A percentile compares a stretch with the other conserved stretches of the same genome.
Conservation (phyloP, 169 alveolate species). For the Eimeria necatrix region DNA sequence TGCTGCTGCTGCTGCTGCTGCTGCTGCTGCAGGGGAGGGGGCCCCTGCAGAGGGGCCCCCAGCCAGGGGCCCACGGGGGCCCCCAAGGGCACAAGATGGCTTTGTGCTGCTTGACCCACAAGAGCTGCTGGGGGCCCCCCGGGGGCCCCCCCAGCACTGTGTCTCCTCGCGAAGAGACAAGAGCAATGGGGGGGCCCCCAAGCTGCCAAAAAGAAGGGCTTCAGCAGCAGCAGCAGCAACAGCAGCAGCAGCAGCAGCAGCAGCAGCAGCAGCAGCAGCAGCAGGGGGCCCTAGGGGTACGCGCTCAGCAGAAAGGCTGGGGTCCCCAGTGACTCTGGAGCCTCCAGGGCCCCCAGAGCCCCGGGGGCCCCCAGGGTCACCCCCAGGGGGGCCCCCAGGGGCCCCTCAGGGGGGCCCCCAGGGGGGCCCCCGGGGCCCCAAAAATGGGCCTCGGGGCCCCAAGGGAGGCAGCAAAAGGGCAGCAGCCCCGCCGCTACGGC, state of each 20-base stretch:
- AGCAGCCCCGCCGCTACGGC: too few relatives aligned
- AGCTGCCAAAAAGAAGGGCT: neutral
- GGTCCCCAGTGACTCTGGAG: neutral
- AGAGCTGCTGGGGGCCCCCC: neutral
- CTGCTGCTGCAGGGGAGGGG: too few relatives aligned
- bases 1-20: neutral
- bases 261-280: constrained; percentile 17
- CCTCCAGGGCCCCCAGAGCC: neutral
- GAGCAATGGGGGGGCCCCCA: neutral
- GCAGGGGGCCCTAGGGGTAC: too few relatives aligned
- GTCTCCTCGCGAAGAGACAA: neutral
- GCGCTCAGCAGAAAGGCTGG: neutral
- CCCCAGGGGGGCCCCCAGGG: neutral
- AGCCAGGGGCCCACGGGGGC: too few relatives aligned
- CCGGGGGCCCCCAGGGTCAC: neutral
- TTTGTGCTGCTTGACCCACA: neutral
- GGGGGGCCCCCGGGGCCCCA: too few relatives aligned
- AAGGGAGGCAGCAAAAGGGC: too few relatives aligned
- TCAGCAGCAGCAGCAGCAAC: neutral
- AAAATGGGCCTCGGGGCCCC: too few relatives aligned
- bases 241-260: neutral
- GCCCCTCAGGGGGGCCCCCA: too few relatives aligned
- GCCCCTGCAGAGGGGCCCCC: constrained; percentile 20
- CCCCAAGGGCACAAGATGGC: neutral
- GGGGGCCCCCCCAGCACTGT: neutral